Evolutionary conservation across 2,329 filamentous ascomycete species (phyloP).

Genomic region (Incumbomyces lentus): DNA sequence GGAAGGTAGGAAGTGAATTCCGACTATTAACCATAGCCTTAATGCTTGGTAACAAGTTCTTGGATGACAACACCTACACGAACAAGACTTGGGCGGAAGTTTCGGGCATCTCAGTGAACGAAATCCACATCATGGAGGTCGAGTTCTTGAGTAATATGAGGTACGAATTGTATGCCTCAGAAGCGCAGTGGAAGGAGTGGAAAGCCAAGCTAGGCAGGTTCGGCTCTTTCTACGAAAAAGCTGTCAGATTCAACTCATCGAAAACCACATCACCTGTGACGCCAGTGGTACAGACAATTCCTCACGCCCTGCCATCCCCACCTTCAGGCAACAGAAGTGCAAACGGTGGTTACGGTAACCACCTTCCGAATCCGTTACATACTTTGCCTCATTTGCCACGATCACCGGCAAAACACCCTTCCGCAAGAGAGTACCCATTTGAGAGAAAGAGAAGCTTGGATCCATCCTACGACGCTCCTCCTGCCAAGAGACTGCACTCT

Average conservation of each 20-base stretch:
- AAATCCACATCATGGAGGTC: slow-evolving; percentile 99
- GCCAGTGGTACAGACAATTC: slow-evolving; percentile 27
- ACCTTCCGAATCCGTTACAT: slow-evolving; percentile 17
- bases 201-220: slow-evolving; percentile 73
- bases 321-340: slow-evolving; percentile 15
- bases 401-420: slow-evolving; percentile 14
- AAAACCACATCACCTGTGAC: slow-evolving; percentile 18
- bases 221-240: slow-evolving; percentile 68
- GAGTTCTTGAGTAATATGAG: slow-evolving; percentile 98
- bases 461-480: slow-evolving; percentile 43
- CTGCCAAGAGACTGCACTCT: slow-evolving; percentile 4
- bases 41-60: slow-evolving; percentile 97
- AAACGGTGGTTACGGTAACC: slow-evolving; percentile 12
- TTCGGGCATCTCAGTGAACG: slow-evolving; percentile 81
- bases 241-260: slow-evolving; percentile 38
- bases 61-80: slow-evolving; percentile 98
- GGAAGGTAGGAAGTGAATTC: slow-evolving; percentile 88
- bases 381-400: slow-evolving; percentile 12
- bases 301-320: slow-evolving; percentile 22
- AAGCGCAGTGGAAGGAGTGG: slow-evolving; percentile 80
- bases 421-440: slow-evolving; percentile 3
- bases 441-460: slow-evolving; percentile 51
- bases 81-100: slow-evolving; percentile 99
- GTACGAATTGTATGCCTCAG: slow-evolving; percentile 80
- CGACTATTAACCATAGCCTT: slow-evolving; percentile 83